phyloP scores from a whole-genome alignment of 495 filamentous ascomycete genomes.

The Immersiella caudata region DNA sequence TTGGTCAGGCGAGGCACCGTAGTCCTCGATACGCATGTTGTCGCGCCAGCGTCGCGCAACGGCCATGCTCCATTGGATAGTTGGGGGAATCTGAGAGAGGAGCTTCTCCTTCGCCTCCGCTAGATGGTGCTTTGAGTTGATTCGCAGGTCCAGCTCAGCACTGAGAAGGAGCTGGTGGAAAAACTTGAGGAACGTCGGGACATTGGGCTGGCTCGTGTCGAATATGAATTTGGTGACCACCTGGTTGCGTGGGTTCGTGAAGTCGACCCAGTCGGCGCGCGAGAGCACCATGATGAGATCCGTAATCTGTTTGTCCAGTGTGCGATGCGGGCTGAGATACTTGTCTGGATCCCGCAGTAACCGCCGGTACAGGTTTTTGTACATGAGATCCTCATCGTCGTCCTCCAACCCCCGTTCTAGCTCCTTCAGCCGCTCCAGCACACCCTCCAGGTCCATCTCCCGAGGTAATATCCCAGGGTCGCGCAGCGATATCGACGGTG shows the following conservation, averaged over 20 bases:
- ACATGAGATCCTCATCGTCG: constrained; percentile 57
- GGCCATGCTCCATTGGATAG: constrained; percentile 69
- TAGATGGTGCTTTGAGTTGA: constrained; percentile 56
- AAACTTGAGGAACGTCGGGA: constrained; percentile 57
- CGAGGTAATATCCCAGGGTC: constrained; percentile 55
- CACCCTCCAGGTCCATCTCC: constrained; percentile 53
- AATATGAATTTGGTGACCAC: constrained; percentile 66
- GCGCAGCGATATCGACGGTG: constrained; percentile 51
- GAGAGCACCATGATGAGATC: constrained; percentile 68
- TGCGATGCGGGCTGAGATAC: constrained; percentile 51
- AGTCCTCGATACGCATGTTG: constrained; percentile 61
- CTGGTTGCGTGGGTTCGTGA: constrained; percentile 64
- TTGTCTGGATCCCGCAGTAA: constrained; percentile 58
- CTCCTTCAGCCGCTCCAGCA: constrained; percentile 58
- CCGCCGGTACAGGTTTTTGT: constrained; percentile 54
- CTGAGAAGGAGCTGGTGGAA: constrained; percentile 74
- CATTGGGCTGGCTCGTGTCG: constrained; percentile 43
- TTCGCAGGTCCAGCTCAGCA: constrained; percentile 66
- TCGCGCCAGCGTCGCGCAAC: constrained; percentile 70
- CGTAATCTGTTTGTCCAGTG: constrained; percentile 66
- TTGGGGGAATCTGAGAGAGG: constrained; percentile 61
- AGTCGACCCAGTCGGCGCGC: constrained; percentile 67
- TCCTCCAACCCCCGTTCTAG: constrained; percentile 61
- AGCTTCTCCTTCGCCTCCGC: constrained; percentile 59
- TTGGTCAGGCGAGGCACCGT: constrained; percentile 43